These are phyloP conservation scores for Exsudoporus frostii DNA, from an alignment of 768 basidiomycete genomes.

Conservation along the genomic window DNA sequence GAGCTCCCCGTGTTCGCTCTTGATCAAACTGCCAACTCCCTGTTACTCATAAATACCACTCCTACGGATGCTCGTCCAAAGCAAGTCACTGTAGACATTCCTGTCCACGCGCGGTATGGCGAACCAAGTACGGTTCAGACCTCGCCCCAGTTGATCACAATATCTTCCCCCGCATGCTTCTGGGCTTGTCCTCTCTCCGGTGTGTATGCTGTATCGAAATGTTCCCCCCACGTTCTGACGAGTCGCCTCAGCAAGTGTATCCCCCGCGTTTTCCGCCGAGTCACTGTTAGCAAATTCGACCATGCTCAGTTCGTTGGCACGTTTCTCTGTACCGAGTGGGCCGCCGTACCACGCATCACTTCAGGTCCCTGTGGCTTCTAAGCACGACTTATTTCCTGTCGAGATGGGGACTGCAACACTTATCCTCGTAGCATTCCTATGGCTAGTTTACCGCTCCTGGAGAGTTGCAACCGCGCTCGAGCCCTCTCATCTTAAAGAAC, in stretches of 20 bases:
- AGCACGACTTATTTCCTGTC: slow-evolving; percentile 31
- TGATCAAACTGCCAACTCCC: slow-evolving; percentile 17
- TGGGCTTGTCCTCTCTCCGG: slow-evolving; percentile 31
- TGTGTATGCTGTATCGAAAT: slow-evolving; percentile 10
- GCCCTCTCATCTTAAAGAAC: slow-evolving; percentile 23
- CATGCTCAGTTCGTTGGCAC: slow-evolving; percentile 17
- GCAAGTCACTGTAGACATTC: slow-evolving; percentile 32
- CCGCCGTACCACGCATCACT: slow-evolving; percentile 7
- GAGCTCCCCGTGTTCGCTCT: slow-evolving; percentile 43
- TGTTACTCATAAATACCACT: slow-evolving; percentile 34
- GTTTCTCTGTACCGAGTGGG: slow-evolving; percentile 17
- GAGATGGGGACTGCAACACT: slow-evolving; percentile 35
- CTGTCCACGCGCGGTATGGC: slow-evolving; percentile 45
- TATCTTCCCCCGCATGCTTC: slow-evolving; percentile 31
- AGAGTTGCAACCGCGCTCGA: slow-evolving; percentile 21
- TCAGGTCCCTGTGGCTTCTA: slow-evolving; percentile 35
- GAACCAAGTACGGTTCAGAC: slow-evolving; percentile 17
- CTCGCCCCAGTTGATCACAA: slow-evolving; percentile 18
- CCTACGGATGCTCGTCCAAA: slow-evolving; percentile 1
- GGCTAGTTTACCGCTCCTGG: slow-evolving; percentile 28
- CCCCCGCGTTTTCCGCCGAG: slow-evolving; percentile 9
- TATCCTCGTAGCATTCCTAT: slow-evolving; percentile 34
- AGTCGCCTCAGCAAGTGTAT: slow-evolving; percentile 2
- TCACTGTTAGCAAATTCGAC: slow-evolving; percentile 20
- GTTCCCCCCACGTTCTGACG: slow-evolving; percentile 5